phyloP scores from a whole-genome alignment of 169 alveolate species.

The Cryptosporidium xiaoi region DNA sequence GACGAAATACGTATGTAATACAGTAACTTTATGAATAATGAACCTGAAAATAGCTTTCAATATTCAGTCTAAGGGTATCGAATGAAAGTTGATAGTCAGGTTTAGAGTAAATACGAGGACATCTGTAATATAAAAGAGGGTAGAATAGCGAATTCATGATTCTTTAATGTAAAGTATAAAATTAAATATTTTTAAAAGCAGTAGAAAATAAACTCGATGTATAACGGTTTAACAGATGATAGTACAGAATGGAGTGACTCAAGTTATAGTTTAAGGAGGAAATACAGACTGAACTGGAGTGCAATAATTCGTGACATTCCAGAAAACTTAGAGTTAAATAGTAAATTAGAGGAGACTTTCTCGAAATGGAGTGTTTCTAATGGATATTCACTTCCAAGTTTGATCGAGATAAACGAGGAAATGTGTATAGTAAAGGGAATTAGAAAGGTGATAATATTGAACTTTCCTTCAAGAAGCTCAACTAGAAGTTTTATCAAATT shows the following conservation, averaged over 20 bases:
- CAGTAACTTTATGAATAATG: no score
- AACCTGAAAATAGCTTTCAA: no score
- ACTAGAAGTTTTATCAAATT: conserved; percentile 40
- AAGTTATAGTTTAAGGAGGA: conserved; percentile 54
- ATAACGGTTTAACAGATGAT: neutral
- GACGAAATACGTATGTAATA: no score
- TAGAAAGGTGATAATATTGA: neutral
- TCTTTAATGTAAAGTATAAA: neutral
- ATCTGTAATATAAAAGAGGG: neutral
- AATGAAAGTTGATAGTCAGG: neutral
- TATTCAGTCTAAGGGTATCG: neutral
- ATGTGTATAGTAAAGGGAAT: conserved; percentile 42
- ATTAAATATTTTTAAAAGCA: neutral
- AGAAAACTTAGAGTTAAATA: neutral
- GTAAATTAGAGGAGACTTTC: conserved; percentile 1
- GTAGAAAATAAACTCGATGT: neutral
- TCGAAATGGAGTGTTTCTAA: conserved; percentile 58
- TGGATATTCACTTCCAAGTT: conserved; percentile 46
- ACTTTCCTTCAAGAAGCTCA: conserved; percentile 68
- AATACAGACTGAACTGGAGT: conserved; percentile 52
- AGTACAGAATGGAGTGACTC: conserved; percentile 46
- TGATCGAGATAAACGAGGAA: conserved; percentile 14
- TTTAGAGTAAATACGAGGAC: neutral
- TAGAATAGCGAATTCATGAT: neutral
- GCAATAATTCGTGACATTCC: conserved; percentile 51